Percentiles rank a stretch among this genome's conserved stretches.
These are phyloP conservation scores for Trametes maxima DNA, from an alignment of 768 basidiomycete genomes.

Conservation along the genomic window DNA sequence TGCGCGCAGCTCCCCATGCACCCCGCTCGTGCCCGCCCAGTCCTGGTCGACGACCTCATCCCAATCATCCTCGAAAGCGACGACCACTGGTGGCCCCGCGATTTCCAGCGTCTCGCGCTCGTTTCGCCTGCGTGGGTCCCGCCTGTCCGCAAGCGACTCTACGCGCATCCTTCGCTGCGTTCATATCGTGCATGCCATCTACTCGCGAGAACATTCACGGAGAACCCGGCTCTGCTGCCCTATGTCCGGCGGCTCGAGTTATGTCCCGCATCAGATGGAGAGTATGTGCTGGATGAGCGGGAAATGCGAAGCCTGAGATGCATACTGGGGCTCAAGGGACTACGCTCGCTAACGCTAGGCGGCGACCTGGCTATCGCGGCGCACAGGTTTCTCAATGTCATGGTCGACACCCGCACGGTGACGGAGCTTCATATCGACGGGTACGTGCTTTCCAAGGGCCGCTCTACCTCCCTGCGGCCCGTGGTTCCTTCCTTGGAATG, in stretches of 20 bases:
- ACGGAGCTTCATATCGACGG: conserved; percentile 52
- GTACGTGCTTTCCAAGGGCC: conserved; percentile 30
- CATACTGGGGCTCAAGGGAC: conserved; percentile 44
- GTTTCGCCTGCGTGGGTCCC: conserved; percentile 53
- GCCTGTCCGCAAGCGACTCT: conserved; percentile 48
- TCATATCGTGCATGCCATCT: conserved; percentile 45
- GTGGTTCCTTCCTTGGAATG: conserved; percentile 49
- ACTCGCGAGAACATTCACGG: conserved; percentile 45
- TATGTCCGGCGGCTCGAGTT: conserved; percentile 47
- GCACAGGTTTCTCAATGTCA: conserved; percentile 48
- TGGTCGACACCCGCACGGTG: conserved; percentile 45
- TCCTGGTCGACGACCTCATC: conserved; percentile 54
- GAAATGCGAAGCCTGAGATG: conserved; percentile 43
- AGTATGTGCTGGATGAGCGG: conserved; percentile 25
- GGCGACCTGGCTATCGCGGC: conserved; percentile 49
- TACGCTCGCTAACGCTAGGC: conserved; percentile 48
- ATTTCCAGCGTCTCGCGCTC: conserved; percentile 49
- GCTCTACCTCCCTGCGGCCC: conserved; percentile 19
- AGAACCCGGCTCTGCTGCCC: conserved; percentile 38
- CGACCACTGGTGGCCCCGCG: conserved; percentile 55
- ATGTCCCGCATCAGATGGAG: conserved; percentile 33
- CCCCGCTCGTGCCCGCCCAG: conserved; percentile 17
- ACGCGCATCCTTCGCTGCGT: conserved; percentile 43
- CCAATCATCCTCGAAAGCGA: conserved; percentile 52
- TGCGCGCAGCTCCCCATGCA: conserved; percentile 15